Evolutionary conservation across 129 eudicot species (phyloP).

Genomic region (Pseudognaphalium luteoalbum): DNA sequence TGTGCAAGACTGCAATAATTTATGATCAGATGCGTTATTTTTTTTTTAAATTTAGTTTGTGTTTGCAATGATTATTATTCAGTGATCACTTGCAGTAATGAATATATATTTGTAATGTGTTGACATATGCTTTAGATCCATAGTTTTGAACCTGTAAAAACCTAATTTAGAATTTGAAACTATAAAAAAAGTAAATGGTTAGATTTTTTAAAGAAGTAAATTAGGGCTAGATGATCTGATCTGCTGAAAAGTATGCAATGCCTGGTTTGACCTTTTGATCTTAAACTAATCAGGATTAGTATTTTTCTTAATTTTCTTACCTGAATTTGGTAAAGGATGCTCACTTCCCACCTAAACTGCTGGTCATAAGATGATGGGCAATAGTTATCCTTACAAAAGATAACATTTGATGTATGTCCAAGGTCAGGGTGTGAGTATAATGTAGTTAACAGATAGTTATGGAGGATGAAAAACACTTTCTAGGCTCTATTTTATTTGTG

Average conservation of each 20-base stretch:
- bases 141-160: constrained; percentile 1
- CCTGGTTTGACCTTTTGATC: neutral
- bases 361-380: neutral
- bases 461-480: neutral
- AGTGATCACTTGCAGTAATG: no score
- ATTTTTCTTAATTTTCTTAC: neutral
- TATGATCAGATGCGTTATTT: neutral
- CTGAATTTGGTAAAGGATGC: constrained; percentile 1
- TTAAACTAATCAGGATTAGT: neutral
- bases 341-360: neutral
- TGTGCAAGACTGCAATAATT: neutral
- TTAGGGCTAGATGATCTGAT: neutral
- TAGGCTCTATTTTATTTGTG: neutral
- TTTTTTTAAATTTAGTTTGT: no score
- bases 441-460: neutral
- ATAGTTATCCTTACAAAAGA: neutral
- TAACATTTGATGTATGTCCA: neutral
- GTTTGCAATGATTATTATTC: neutral
- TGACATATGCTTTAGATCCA: constrained; percentile 14
- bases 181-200: neutral
- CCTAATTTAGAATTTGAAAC: neutral
- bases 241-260: neutral
- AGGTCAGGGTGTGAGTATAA: neutral
- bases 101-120: neutral
- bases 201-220: neutral